Percentiles rank a stretch among this genome's conserved stretches.
Conservation (phyloP, 2,329 filamentous ascomycete genomes). For the Talaromyces funiculosus region DNA sequence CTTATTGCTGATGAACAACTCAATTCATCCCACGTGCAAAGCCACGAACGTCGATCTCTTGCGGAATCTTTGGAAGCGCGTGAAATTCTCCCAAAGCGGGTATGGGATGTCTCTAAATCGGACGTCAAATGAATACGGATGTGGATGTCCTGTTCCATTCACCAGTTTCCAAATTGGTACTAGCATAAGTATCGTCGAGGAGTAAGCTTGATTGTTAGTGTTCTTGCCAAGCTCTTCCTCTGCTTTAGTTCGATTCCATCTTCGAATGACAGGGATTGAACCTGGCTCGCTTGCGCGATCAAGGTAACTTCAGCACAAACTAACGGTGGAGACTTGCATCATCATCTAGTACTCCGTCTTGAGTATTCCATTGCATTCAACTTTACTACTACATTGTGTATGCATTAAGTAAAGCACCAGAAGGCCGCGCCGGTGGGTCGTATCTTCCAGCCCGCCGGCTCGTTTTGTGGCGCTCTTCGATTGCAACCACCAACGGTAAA, state of each 20-base stretch:
- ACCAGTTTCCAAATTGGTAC: neutral
- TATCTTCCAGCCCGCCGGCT: neutral
- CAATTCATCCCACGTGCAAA: neutral
- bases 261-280: neutral
- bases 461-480: neutral
- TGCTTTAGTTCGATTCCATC: neutral
- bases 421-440: neutral
- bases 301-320: neutral
- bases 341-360: neutral
- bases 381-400: neutral
- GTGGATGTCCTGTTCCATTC: neutral
- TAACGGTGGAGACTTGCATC: neutral
- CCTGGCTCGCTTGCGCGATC: neutral
- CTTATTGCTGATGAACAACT: neutral
- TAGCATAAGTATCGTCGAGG: neutral
- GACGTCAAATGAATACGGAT: neutral
- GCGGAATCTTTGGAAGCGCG: neutral
- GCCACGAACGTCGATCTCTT: neutral
- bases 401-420: neutral
- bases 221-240: neutral
- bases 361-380: neutral
- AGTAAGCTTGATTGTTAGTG: neutral
- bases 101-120: neutral
- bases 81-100: neutral
- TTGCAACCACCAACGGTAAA: neutral